Evolutionary conservation across 1,284 basidiomycete genomes (phyloP), one percentile per base, ranked within the genome.

Genomic region (Puccinia coronata): DNA sequence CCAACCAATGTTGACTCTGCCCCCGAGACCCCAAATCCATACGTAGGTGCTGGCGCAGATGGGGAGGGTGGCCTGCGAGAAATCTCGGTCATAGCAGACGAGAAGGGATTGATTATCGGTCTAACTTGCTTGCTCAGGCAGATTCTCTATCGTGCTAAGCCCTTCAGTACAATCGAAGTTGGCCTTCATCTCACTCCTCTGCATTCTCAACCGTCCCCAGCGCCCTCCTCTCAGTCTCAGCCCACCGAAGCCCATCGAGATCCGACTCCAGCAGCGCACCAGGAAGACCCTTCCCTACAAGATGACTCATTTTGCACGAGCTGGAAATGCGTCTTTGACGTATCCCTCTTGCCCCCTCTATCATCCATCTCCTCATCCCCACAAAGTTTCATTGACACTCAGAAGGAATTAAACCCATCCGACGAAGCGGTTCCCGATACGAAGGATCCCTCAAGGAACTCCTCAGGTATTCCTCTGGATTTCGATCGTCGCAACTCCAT

Each of bases 81-180:
- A 39, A 79, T 79, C 49, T 79, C 49, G 1, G 76, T 79, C 34
- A 79, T 47, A 49, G 76, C 76, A 25, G 65, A 79, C 36, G 65
- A 79, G 34, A 79, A 79, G 51, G 76, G 76, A 16, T 43, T 79
- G 36, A 79, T 79, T n/a, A 70, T 79, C 63, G 76, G 76, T 25
- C 49, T 79, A 1, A 70, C 65, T 9, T 79, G 76, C 25, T 57
- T 79, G 20, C 36, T 79, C 43, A 69, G 94, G 28, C 95, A 96
- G 88, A 89, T 96, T 59, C 87, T 97, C 43, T 87, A 88, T 47
- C 91, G 91, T 41, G 88, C 93, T 3, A 87, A 87, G 70, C 87
- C 86, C 63, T 93, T 93, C 5, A 94, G 96, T 84, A 91, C 92
- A n/a, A 90, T 98, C 73, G 94, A 96, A 84, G 87, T 97, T 70